Evolutionary conservation across 441 rosid genomes (phyloP), one percentile per base, ranked within the genome.

Genomic region (Croton laevigatus): DNA sequence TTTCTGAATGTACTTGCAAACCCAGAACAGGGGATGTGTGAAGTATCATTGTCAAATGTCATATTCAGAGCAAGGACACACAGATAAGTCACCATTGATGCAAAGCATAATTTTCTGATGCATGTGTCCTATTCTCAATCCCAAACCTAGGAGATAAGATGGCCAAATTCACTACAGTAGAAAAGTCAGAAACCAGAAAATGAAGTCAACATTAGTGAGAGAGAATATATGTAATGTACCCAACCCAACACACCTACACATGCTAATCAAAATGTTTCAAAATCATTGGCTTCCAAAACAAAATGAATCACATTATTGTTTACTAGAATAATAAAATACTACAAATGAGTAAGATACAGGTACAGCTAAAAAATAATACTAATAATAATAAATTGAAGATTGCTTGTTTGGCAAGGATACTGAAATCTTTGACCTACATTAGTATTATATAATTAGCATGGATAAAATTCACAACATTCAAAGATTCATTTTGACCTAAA

Each of bases 131-230:
- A 7, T 27, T 27, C 32, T 27, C 2, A 27, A 27, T 27, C 32
- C 44, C 44, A 40, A n/a, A 40, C 7, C 44, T 6, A 40, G 40
- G 40, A 22, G 68, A 71, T 55, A 40, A 27, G 36, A 69, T 57
- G 54, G 23, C 23, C 13, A 66, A 46, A 48, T 17, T 19, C 17
- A 49, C 48, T 70, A 58, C 51, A 22, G 27, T 14, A 61, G 48
- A 61, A 60, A 62, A 62, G 61, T 62, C 6, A 11, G 67, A 49
- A 70, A 49, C 38, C 42, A 23, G 46, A 60, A 68, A 66, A 38
- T 40, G 70, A 69, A 67, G 79, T 74, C 75, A 66, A 45, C 69
- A 72, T 55, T 45, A 23, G 63, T 19, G n/a, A 59, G 68, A 70
- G 38, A 10, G 23, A 7, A 60, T 52, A 46, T 48, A 48, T 16